Evolutionary conservation across 1,139 yeast genomes (phyloP), one percentile per base, ranked within the genome.

Genomic region (Hyphopichia khmerensis): DNA sequence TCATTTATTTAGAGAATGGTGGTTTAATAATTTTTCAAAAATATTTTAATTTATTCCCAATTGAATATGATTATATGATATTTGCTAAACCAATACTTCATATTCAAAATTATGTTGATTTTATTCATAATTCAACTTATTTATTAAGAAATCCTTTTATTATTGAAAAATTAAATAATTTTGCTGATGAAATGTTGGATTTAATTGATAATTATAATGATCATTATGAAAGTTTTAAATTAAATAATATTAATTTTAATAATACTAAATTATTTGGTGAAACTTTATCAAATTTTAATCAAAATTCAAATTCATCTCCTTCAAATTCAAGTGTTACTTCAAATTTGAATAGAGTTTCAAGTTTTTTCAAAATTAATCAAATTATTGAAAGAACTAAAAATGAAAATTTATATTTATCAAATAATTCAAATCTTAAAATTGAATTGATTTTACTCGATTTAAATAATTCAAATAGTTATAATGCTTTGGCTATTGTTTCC

Each of bases 81-180:
- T 63, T 64, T 33, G 56, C 56, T 26, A 57, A 57, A 33, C 77
- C 78, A 4, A 51, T 72, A 9, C 48, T 59, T 34, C 69, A 70
- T 45, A 64, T 67, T 42, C 34, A 43, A 3, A 57, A 61, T 46
- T 72, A 71, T 49, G 43, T 64, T n/a, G 46, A 48, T 2, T 69
- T 72, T 49, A 58, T 69, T 24, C 55, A 55, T 14, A 42, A 50
- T 3, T 53, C 69, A 11, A 36, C 52, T 10, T 35, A 41, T 2
- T 36, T 55, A n/a, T 47, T 65, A 16, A 58, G 77, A 40, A 72
- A 72, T 45, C 78, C 78, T 11, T 72, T 70, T 45, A 59, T 72
- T 14, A 48, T 68, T 31, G 74, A 67, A 17, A 70, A 63, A 47
- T 56, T 73, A 31, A 35, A 43, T 18, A 45, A 39, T 3, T 54